phyloP scores from a whole-genome alignment of 1,139 yeast species.

The Starmera stellimalicola region DNA sequence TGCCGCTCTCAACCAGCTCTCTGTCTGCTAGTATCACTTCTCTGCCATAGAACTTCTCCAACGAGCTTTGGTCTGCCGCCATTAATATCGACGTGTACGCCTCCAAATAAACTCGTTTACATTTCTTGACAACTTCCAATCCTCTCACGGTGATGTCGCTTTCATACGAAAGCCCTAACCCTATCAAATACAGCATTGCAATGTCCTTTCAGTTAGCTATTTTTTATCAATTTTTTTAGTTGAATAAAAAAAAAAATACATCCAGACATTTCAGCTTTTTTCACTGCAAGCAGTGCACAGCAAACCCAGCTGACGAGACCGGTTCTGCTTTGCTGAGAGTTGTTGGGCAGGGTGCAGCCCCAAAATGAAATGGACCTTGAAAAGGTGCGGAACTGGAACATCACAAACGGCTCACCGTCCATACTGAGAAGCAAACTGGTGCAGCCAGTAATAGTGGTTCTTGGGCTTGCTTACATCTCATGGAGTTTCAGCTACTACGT shows the following conservation, averaged over 20 bases:
- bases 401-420: neutral
- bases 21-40: conserved; percentile 85
- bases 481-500: conserved; percentile 16
- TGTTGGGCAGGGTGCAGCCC: no score
- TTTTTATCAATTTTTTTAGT: neutral
- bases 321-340: no score
- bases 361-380: neutral
- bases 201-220: neutral
- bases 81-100: conserved; percentile 92
- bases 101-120: conserved; percentile 85
- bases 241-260: no score
- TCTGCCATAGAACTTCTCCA: conserved; percentile 79
- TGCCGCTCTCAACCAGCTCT: conserved; percentile 85
- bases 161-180: conserved; percentile 84
- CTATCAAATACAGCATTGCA: conserved; percentile 78
- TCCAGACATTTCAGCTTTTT: neutral
- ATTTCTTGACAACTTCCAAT: conserved; percentile 68
- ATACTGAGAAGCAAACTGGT: neutral
- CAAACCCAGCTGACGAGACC: no score
- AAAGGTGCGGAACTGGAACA: neutral
- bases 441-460: conserved; percentile 1
- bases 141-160: conserved; percentile 94
- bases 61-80: conserved; percentile 67
- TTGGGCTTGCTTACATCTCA: conserved; percentile 10
- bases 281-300: no score